A percentile compares a stretch with the other conserved stretches of the same genome.
These are phyloP conservation scores for Ormosia emarginata DNA, from an alignment of 306 rosid genomes.

Conservation along the genomic window DNA sequence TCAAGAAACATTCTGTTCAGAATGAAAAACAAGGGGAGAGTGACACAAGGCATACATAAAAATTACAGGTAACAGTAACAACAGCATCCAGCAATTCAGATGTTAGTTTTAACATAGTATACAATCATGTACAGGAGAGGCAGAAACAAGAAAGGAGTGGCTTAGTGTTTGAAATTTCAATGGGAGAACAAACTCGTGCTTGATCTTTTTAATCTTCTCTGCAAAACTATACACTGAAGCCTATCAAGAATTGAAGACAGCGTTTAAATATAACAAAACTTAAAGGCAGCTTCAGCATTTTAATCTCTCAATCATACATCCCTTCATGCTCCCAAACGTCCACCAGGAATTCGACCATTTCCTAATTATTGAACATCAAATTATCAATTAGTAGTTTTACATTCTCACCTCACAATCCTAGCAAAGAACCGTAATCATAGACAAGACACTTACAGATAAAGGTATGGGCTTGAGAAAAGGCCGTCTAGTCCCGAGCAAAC, in stretches of 20 bases:
- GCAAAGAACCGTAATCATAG: constrained; percentile 11
- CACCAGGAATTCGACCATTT: constrained; percentile 87
- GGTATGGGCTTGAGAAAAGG: constrained; percentile 65
- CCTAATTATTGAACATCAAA: constrained; percentile 41
- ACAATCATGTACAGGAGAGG: constrained; percentile 31
- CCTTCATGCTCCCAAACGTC: constrained; percentile 92
- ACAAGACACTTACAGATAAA: constrained; percentile 66
- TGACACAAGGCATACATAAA: background rate
- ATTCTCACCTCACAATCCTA: constrained; percentile 10
- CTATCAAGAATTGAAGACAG: constrained; percentile 28
- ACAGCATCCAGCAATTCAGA: constrained; percentile 18
- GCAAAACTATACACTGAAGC: constrained; percentile 39
- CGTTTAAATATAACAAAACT: constrained; percentile 29
- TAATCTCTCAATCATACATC: constrained; percentile 59
- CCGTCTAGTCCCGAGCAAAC: constrained; percentile 68
- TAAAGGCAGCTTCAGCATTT: constrained; percentile 24
- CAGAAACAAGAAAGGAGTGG: constrained; percentile 23
- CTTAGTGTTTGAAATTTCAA: constrained; percentile 27
- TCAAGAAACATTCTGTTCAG: background rate
- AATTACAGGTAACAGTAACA: constrained; percentile 13
- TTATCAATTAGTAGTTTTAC: constrained; percentile 16
- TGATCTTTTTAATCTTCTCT: constrained; percentile 32
- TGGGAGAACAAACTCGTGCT: constrained; percentile 32
- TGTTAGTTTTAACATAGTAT: constrained; percentile 29
- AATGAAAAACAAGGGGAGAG: too few relatives aligned